Percentiles rank a stretch among this genome's conserved stretches.
These are phyloP conservation scores for Lasiosphaeris hirsuta DNA, from an alignment of 495 filamentous ascomycete genomes.

Conservation along the genomic window DNA sequence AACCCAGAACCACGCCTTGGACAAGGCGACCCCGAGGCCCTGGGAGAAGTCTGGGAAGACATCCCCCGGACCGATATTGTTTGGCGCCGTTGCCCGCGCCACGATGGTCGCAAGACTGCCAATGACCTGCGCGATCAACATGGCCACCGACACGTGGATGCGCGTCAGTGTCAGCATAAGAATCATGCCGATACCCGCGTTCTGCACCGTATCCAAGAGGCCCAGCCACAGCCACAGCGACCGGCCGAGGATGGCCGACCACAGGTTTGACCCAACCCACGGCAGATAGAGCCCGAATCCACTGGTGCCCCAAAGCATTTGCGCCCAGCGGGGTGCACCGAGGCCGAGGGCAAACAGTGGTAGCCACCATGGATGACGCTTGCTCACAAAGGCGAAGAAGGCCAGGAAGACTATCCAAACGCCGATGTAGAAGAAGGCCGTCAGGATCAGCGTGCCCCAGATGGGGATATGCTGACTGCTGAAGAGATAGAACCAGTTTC, in stretches of 20 bases:
- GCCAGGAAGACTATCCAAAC: conserved; percentile 50
- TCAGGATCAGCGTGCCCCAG: conserved; percentile 48
- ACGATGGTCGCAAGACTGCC: conserved; percentile 54
- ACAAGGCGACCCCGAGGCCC: conserved; percentile 37
- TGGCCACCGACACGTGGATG: conserved; percentile 51
- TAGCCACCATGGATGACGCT: conserved; percentile 58
- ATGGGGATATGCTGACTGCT: conserved; percentile 43
- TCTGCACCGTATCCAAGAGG: conserved; percentile 57
- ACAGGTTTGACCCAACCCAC: conserved; percentile 46
- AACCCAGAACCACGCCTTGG: conserved; percentile 61
- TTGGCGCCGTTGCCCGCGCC: conserved; percentile 51
- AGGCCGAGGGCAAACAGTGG: conserved; percentile 60
- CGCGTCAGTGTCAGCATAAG: conserved; percentile 56
- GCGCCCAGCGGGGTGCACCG: conserved; percentile 57
- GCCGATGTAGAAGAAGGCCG: conserved; percentile 55
- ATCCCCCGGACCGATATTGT: conserved; percentile 51
- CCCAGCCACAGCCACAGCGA: conserved; percentile 60
- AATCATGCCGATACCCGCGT: conserved; percentile 58
- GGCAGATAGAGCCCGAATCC: conserved; percentile 54
- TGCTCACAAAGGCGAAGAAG: conserved; percentile 46
- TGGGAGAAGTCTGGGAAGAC: conserved; percentile 55
- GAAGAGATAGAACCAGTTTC: conserved; percentile 60
- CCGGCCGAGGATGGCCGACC: conserved; percentile 48
- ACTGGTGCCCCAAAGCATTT: conserved; percentile 58
- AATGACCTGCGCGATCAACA: conserved; percentile 52